phyloP scores from a whole-genome alignment of 2,329 filamentous ascomycete genomes.

The Sordariomycetes sp. region DNA sequence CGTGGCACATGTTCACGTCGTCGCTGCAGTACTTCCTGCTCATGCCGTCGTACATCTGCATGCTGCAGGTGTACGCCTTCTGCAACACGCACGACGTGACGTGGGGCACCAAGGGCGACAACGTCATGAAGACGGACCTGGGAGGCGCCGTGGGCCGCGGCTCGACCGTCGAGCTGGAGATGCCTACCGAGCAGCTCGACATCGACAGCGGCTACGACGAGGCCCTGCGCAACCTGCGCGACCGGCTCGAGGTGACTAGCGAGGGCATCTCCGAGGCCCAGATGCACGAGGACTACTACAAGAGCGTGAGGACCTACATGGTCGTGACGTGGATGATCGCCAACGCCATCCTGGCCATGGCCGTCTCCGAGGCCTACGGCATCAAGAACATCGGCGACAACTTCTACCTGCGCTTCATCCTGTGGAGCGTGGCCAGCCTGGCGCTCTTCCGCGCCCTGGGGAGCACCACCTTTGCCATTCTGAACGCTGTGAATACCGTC shows the following conservation, averaged over 20 bases:
- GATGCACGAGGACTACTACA: slow-evolving; percentile 97
- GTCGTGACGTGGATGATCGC: slow-evolving; percentile 88
- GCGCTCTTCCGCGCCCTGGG: slow-evolving; percentile 85
- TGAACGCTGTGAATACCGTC: slow-evolving; percentile 74
- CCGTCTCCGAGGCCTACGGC: slow-evolving; percentile 76
- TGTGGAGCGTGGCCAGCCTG: slow-evolving; percentile 81
- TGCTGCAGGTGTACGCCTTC: slow-evolving; percentile 94
- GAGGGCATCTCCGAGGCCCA: slow-evolving; percentile 59
- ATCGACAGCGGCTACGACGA: slow-evolving; percentile 98
- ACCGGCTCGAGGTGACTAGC: slow-evolving; percentile 71
- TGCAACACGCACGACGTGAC: slow-evolving; percentile 99
- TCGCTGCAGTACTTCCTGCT: slow-evolving; percentile 86
- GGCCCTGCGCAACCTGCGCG: slow-evolving; percentile 87
- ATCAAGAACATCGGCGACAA: slow-evolving; percentile 64
- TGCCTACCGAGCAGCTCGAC: slow-evolving; percentile 95
- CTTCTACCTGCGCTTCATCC: slow-evolving; percentile 82
- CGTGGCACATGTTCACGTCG: slow-evolving; percentile 98
- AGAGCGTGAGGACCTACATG: slow-evolving; percentile 95
- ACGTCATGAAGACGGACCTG: slow-evolving; percentile 84
- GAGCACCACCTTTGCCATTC: slow-evolving; percentile 67
- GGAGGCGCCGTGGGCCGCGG: slow-evolving; percentile 69
- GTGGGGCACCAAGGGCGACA: slow-evolving; percentile 98
- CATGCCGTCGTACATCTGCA: slow-evolving; percentile 90
- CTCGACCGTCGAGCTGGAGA: slow-evolving; percentile 83
- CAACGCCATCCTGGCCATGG: slow-evolving; percentile 90